Conservation (phyloP, 768 basidiomycete genomes). For the Suillus weaverae region DNA sequence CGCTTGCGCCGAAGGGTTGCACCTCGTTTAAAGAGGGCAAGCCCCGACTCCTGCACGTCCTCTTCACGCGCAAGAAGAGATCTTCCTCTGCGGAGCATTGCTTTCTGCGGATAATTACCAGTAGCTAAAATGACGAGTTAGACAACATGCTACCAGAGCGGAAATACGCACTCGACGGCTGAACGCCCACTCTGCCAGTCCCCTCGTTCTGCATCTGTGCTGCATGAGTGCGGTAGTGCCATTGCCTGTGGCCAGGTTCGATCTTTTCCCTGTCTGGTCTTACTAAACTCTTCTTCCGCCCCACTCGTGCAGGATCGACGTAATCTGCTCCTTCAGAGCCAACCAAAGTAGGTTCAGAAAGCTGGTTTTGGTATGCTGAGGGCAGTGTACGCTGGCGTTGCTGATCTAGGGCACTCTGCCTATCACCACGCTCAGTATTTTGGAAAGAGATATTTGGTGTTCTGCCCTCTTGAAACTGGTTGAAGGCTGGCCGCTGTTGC, state of each 20-base stretch:
- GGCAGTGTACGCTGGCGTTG: conserved; percentile 47
- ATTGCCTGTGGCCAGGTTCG: conserved; percentile 90
- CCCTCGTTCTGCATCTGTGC: conserved; percentile 73
- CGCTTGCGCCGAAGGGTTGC: conserved; percentile 77
- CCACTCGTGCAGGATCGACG: conserved; percentile 52
- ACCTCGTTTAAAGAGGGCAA: conserved; percentile 87
- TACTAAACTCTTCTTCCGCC: conserved; percentile 90
- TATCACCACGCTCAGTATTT: conserved; percentile 67
- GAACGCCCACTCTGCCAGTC: conserved; percentile 61
- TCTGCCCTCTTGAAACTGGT: conserved; percentile 27
- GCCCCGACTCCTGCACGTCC: conserved; percentile 87
- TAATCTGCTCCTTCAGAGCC: conserved; percentile 34
- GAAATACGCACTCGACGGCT: conserved; percentile 74
- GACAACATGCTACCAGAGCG: neutral
- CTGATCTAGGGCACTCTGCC: conserved; percentile 56
- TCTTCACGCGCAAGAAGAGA: conserved; percentile 90
- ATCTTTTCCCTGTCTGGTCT: conserved; percentile 94
- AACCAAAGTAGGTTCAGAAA: conserved; percentile 36
- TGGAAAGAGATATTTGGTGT: conserved; percentile 66
- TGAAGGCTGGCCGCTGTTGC: conserved; percentile 12
- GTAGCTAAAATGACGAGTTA: conserved; percentile 49
- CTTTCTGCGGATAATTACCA: conserved; percentile 68
- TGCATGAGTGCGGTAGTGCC: conserved; percentile 90
- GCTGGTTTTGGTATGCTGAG: conserved; percentile 47
- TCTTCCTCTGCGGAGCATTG: conserved; percentile 73